Evolutionary conservation across 1,284 basidiomycete species (phyloP).

Genomic region (Leccinum ponderosum): DNA sequence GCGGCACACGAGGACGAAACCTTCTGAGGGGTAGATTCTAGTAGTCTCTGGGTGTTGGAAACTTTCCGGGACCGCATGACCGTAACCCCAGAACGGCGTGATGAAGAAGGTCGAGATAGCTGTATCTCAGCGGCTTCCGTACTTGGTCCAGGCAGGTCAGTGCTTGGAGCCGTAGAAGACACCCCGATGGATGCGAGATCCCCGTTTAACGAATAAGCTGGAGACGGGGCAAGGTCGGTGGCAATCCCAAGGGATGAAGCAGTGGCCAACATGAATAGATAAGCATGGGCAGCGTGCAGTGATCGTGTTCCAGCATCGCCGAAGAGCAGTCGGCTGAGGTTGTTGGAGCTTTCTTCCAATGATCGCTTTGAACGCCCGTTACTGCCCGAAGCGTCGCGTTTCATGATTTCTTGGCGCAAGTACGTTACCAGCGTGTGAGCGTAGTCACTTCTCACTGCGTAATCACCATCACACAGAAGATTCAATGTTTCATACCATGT

Average conservation of each 20-base stretch:
- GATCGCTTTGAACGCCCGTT: slow-evolving; percentile 44
- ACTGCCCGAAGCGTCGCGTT: slow-evolving; percentile 46
- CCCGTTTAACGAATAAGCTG: slow-evolving; percentile 36
- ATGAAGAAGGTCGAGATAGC: slow-evolving; percentile 36
- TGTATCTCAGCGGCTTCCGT: slow-evolving; percentile 22
- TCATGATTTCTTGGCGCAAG: slow-evolving; percentile 73
- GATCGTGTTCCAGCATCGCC: slow-evolving; percentile 71
- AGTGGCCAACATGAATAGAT: slow-evolving; percentile 76
- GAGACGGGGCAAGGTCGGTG: slow-evolving; percentile 43
- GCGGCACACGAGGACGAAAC: slow-evolving; percentile 51
- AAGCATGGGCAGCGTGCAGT: slow-evolving; percentile 76
- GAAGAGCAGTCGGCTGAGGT: slow-evolving; percentile 51
- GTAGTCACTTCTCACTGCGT: slow-evolving; percentile 76
- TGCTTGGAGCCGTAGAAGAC: slow-evolving; percentile 39
- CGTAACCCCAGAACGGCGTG: slow-evolving; percentile 49
- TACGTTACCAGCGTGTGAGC: slow-evolving; percentile 72
- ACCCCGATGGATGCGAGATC: slow-evolving; percentile 38
- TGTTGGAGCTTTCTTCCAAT: slow-evolving; percentile 44
- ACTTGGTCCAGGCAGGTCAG: slow-evolving; percentile 25
- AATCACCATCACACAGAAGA: slow-evolving; percentile 76
- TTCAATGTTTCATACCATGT: slow-evolving; percentile 89
- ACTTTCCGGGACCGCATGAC: slow-evolving; percentile 54
- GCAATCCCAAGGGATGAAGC: slow-evolving; percentile 57
- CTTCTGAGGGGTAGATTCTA: slow-evolving; percentile 47
- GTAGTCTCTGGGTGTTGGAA: slow-evolving; percentile 51